Percentiles rank a stretch among this genome's conserved stretches.
phyloP scores from a whole-genome alignment of 148 eudicot genomes.

The Linanthus parryae region DNA sequence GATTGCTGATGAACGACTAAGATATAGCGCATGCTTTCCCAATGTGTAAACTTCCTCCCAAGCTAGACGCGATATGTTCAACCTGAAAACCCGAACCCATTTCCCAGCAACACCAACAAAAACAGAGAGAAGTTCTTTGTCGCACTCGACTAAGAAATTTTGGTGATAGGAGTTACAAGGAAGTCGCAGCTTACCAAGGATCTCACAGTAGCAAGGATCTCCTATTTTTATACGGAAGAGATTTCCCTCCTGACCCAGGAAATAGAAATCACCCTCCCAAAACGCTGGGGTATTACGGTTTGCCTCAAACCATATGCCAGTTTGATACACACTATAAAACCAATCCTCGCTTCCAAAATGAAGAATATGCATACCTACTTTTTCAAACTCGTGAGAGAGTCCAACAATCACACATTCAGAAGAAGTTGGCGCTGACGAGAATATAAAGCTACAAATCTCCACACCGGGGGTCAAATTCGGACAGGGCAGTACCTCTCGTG shows the following conservation, averaged over 20 bases:
- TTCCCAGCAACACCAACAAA: background rate
- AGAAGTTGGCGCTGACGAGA: background rate
- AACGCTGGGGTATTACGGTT: background rate
- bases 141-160: background rate
- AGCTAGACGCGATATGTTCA: background rate
- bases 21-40: background rate
- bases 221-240: background rate
- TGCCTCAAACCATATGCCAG: no score
- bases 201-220: background rate
- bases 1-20: background rate
- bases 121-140: background rate
- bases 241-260: background rate
- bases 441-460: background rate
- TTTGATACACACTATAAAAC: background rate
- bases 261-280: background rate
- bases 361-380: background rate
- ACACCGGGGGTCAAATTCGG: background rate
- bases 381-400: background rate
- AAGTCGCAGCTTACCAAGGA: background rate
- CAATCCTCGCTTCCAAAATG: background rate
- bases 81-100: background rate
- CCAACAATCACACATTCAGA: background rate
- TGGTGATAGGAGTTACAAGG: no score
- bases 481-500: background rate
- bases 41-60: background rate